These are phyloP conservation scores for Liriodendron chinense DNA, from an alignment of 164 flowering plant species.

Conservation along the genomic window DNA sequence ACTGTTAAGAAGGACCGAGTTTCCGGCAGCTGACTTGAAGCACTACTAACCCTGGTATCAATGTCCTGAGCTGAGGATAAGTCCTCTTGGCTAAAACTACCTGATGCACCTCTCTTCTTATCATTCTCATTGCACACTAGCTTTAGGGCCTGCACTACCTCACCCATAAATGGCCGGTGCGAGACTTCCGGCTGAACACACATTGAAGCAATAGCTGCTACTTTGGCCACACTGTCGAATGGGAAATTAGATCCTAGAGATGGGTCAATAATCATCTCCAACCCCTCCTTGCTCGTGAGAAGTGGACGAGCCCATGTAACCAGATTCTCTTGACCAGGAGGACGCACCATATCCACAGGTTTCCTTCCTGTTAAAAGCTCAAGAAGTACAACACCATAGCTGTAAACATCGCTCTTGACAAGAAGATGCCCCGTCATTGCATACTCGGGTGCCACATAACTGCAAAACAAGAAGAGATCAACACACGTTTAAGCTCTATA, in stretches of 20 bases:
- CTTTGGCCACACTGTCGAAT: constrained; percentile 73
- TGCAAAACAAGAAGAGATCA: constrained; percentile 6
- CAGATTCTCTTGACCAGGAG: constrained; percentile 78
- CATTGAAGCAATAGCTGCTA: constrained; percentile 98
- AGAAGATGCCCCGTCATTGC: constrained; percentile 99
- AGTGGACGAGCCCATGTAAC: constrained; percentile 93
- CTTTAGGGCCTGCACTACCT: constrained; percentile 94
- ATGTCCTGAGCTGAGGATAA: constrained; percentile 32
- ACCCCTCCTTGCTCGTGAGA: constrained; percentile 70
- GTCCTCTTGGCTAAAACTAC: constrained; percentile 43
- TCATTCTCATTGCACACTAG: constrained; percentile 78
- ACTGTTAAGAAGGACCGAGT: constrained; percentile 17
- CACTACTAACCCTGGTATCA: constrained; percentile 28
- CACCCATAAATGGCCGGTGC: constrained; percentile 96
- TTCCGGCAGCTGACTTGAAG: constrained; percentile 33
- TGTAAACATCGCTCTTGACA: constrained; percentile 95
- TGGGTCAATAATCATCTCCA: constrained; percentile 58
- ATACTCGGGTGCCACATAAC: constrained; percentile 94
- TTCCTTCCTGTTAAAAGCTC: constrained; percentile 89
- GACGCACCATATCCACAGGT: constrained; percentile 94
- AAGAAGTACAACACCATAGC: constrained; percentile 95
- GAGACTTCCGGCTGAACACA: constrained; percentile 97
- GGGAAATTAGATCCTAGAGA: constrained; percentile 54
- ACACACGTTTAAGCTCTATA: neutral
- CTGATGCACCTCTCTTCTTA: constrained; percentile 42